Base-by-base conservation (phyloP, 768 basidiomycete species). In the Dioszegia hungarica region DNA sequence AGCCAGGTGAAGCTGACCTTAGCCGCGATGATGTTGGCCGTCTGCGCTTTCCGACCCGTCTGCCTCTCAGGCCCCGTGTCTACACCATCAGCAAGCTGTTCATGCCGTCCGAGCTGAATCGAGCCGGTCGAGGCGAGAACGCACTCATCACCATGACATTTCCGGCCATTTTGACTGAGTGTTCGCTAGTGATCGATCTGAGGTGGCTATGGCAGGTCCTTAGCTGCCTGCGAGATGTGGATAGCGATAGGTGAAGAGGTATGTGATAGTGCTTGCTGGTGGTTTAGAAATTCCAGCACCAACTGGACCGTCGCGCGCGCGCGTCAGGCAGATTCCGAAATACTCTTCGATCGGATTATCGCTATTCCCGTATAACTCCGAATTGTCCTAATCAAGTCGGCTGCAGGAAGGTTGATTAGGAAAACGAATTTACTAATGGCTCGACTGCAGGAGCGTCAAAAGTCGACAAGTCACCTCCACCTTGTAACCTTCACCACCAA, bases 21-120 rank as follows among this genome's bases (percentile, higher is more conserved):
- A 47, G 92, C 93, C 9, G 94, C 92, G 1, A 88, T 91, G 78
- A 97, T 97, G 75, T 98, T 97, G 34, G 90, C 92, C 59, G 88
- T 86, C 79, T 95, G 93, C 0, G 94, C 94, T 79, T 94, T 97
- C 63, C 92, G 82, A 44, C 93, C 93, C 22, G 88, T 86, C 77
- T 92, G 90, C 76, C 93, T 82, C 78, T 95, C 90, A 22, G 93
- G 93, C 66, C 88, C 90, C 53, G 91, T 84, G 81, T 95, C 92
- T 95, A 65, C 12, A 44, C 5, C n/a, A 44, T 51, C 27, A 17
- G 40, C 9, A 10, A 12, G 0, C 9, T 2, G 28, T 36, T 11
- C n/a, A 33, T 27, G 2, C 39, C 19, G 17, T 11, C 20, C 17
- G 33, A 12, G 6, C 10, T 5, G 22, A 4, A n/a, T 11, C n/a